Conservation (phyloP, 495 filamentous ascomycete genomes). For the Articulospora tetracladia region DNA sequence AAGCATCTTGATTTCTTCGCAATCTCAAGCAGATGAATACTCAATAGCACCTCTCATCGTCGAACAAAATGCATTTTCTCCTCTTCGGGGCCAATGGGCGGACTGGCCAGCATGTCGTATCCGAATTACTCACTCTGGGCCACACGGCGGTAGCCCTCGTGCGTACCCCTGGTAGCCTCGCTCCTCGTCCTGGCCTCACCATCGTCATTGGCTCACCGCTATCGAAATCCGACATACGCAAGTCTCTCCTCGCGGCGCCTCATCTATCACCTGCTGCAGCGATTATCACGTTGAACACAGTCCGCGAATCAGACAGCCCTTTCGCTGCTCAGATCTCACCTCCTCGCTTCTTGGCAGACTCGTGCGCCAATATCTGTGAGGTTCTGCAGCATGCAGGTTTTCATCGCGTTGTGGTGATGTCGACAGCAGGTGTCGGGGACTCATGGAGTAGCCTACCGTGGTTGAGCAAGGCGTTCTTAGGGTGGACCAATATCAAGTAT, state of each 20-base stretch:
- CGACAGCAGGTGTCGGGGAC: constrained; percentile 41
- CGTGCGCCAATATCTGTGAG: constrained; percentile 36
- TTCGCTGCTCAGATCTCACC: constrained; percentile 40
- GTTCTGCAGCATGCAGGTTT: constrained; percentile 37
- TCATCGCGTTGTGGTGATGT: constrained; percentile 38
- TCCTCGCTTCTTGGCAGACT: constrained; percentile 41
- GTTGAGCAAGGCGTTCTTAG: constrained; percentile 35
- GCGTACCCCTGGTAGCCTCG: constrained; percentile 24
- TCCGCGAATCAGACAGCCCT: constrained; percentile 38
- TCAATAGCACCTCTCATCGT: constrained; percentile 21
- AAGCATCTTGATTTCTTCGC: constrained; percentile 18
- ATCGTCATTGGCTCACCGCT: constrained; percentile 37
- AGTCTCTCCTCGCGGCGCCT: constrained; percentile 29
- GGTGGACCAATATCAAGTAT: constrained; percentile 41
- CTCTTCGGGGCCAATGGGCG: constrained; percentile 41
- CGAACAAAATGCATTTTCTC: constrained; percentile 34
- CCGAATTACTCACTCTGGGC: constrained; percentile 30
- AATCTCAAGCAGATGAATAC: constrained; percentile 19
- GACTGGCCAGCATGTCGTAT: constrained; percentile 37
- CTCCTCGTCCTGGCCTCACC: constrained; percentile 27
- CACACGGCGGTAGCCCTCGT: constrained; percentile 30
- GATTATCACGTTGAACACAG: constrained; percentile 42
- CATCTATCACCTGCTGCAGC: constrained; percentile 31
- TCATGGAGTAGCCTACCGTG: constrained; percentile 43
- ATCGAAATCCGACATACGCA: constrained; percentile 33